Evolutionary conservation across 2,329 filamentous ascomycete genomes (phyloP).

Genomic region (Epichloe coenophiala): DNA sequence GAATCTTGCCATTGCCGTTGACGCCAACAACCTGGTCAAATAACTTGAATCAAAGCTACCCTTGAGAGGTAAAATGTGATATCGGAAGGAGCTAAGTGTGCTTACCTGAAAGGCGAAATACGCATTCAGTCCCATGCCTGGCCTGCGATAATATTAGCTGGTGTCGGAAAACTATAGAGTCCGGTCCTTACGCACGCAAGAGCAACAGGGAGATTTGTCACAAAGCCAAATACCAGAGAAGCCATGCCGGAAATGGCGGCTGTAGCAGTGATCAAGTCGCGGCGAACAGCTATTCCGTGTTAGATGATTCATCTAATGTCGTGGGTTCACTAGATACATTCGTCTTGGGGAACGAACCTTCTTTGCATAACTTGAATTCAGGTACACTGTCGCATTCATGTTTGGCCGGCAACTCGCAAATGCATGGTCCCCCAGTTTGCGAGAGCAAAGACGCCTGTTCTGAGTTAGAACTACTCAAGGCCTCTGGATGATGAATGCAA

Average conservation of each 20-base stretch:
- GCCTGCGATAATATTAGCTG: slow-evolving; percentile 26
- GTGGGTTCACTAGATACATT: too few species aligned
- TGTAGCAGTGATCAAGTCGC: slow-evolving; percentile 71
- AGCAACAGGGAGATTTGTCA: slow-evolving; percentile 60
- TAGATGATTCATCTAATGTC: neutral
- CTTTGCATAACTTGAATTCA: slow-evolving; percentile 32
- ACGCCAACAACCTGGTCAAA: slow-evolving; percentile 39
- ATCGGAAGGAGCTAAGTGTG: neutral
- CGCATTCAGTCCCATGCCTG: slow-evolving; percentile 54
- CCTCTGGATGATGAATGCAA: neutral
- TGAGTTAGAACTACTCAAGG: neutral
- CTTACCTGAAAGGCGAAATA: slow-evolving; percentile 49
- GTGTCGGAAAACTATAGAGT: neutral
- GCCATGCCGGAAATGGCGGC: slow-evolving; percentile 66
- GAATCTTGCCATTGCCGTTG: slow-evolving; percentile 41
- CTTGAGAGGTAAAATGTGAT: neutral
- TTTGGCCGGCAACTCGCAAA: slow-evolving; percentile 37
- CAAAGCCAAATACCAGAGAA: slow-evolving; percentile 63
- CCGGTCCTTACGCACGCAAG: slow-evolving; percentile 18
- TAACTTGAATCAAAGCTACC: neutral
- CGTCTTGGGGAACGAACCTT: slow-evolving; percentile 19
- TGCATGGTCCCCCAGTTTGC: slow-evolving; percentile 68
- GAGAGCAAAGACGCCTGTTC: slow-evolving; percentile 55
- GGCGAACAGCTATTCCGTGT: slow-evolving; percentile 40
- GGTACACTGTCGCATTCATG: slow-evolving; percentile 34